Evolutionary conservation across 768 basidiomycete species (phyloP).

Genomic region (Lactifluus pinguis): DNA sequence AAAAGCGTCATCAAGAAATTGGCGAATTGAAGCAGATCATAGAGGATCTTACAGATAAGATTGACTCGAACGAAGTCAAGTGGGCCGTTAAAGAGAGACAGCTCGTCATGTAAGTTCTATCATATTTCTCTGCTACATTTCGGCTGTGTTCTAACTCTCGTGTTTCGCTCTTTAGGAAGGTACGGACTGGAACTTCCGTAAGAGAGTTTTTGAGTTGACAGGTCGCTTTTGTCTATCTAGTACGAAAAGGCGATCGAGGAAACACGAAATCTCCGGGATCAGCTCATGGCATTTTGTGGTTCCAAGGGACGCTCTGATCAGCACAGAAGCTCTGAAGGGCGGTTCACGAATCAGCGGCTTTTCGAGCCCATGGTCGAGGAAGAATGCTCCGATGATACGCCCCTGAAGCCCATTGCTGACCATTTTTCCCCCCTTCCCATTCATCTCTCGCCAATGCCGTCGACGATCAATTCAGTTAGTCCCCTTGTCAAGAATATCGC

Average conservation of each 20-base stretch:
- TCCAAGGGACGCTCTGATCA: conserved; percentile 13
- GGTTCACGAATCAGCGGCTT: neutral
- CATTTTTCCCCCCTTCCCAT: conserved; percentile 20
- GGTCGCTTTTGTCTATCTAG: neutral
- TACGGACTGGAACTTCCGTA: neutral
- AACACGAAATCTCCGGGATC: conserved; percentile 13
- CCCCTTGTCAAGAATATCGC: conserved; percentile 8
- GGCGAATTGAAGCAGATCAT: conserved; percentile 3
- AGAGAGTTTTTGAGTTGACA: neutral
- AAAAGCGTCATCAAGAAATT: conserved; percentile 9
- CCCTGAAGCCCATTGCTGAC: conserved; percentile 1
- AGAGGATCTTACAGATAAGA: conserved; percentile 12
- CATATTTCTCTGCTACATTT: neutral
- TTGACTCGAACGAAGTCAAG: conserved; percentile 9
- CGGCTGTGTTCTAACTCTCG: neutral
- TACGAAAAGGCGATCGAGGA: conserved; percentile 18
- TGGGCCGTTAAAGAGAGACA: conserved; percentile 13
- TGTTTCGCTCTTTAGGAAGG: conserved; percentile 14
- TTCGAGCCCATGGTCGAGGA: conserved; percentile 17
- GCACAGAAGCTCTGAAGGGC: conserved; percentile 8
- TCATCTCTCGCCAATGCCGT: conserved; percentile 17
- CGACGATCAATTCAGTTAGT: conserved; percentile 10
- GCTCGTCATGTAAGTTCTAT: conserved; percentile 5
- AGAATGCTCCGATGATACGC: conserved; percentile 4
- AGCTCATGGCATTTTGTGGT: conserved; percentile 9